These are phyloP conservation scores for Gossypium thurberi DNA, from an alignment of 345 rosid species.

Conservation along the genomic window DNA sequence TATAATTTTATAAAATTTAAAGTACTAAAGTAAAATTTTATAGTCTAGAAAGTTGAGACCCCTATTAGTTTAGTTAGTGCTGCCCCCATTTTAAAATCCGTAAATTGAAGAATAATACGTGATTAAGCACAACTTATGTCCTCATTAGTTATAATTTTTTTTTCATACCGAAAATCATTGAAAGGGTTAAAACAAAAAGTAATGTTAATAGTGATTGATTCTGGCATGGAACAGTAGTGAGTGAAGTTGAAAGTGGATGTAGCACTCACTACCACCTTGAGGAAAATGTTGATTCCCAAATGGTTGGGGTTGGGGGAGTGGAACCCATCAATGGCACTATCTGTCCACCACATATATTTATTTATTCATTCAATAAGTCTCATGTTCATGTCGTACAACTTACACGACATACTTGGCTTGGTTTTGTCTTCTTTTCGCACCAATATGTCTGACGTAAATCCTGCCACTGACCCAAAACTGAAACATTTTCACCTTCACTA, in stretches of 20 bases:
- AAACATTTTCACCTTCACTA: not conserved
- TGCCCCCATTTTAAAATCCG: fast-evolving
- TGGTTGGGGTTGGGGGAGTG: not conserved
- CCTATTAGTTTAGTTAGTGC: too few relatives aligned
- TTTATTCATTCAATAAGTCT: not conserved
- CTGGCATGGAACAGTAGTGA: too few relatives aligned
- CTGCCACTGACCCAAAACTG: not conserved
- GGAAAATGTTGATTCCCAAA: not conserved
- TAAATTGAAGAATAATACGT: too few relatives aligned
- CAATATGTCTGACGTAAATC: not conserved
- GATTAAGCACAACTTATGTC: too few relatives aligned
- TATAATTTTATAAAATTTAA: too few relatives aligned
- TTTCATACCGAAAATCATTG: too few relatives aligned
- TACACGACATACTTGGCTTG: not conserved
- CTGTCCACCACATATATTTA: not conserved
- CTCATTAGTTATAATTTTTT: too few relatives aligned
- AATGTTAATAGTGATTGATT: not conserved
- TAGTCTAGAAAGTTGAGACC: too few relatives aligned
- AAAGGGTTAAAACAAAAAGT: not conserved
- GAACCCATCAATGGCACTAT: not conserved
- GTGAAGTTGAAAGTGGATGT: not conserved
- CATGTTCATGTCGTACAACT: too few relatives aligned
- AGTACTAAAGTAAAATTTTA: too few relatives aligned
- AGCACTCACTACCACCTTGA: not conserved
- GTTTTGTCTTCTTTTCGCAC: not conserved